Conservation (phyloP, 1,284 basidiomycete species). For the Sanghuangporus baumii region DNA sequence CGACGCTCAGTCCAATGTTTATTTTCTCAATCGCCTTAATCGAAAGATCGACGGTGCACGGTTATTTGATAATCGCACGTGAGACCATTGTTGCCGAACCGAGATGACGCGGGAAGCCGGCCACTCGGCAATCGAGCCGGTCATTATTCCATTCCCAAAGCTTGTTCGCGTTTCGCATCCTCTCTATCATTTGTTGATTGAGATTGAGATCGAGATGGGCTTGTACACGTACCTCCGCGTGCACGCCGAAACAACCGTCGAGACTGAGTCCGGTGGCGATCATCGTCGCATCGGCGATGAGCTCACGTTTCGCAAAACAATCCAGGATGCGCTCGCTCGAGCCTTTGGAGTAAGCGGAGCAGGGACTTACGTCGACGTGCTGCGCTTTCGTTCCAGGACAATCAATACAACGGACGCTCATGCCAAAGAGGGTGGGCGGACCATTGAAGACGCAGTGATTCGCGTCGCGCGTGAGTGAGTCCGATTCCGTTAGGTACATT, state of each 20-base stretch:
- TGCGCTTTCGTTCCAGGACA: conserved; percentile 26
- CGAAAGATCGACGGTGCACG: neutral
- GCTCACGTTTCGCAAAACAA: conserved; percentile 34
- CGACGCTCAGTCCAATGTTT: too few relatives aligned
- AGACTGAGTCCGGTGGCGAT: neutral
- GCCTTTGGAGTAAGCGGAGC: conserved; percentile 37
- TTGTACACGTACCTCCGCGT: conserved; percentile 15
- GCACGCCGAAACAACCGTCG: neutral
- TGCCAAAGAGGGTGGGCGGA: neutral
- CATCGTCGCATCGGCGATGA: conserved; percentile 24
- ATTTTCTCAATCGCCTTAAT: neutral
- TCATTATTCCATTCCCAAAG: too few relatives aligned
- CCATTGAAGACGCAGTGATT: conserved; percentile 32
- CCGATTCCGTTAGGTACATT: neutral
- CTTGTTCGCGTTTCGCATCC: neutral
- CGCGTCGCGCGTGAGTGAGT: conserved; percentile 30
- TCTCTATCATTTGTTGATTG: neutral
- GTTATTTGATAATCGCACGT: neutral
- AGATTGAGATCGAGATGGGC: neutral
- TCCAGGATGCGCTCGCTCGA: conserved; percentile 40
- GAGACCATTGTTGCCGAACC: neutral
- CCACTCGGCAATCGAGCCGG: too few relatives aligned
- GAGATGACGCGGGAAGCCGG: neutral
- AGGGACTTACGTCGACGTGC: conserved; percentile 37
- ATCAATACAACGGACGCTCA: neutral